Evolutionary conservation across 2,329 filamentous ascomycete species (phyloP).

Genomic region (Claviceps quebecensis): DNA sequence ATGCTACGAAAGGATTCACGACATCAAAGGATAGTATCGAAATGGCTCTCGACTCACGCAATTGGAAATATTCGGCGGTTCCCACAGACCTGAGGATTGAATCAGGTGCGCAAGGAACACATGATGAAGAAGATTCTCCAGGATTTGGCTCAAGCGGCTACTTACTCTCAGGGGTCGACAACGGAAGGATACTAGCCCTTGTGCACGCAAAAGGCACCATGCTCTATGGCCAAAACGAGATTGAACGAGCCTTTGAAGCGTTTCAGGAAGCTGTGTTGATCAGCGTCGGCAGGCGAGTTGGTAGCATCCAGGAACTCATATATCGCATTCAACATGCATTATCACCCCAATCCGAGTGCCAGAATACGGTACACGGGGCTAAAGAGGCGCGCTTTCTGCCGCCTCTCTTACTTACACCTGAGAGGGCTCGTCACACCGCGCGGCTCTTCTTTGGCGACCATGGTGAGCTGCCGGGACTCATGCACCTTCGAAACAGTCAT

Average conservation of each 20-base stretch:
- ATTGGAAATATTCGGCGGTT: background rate
- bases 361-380: constrained; percentile 5
- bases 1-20: background rate
- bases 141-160: constrained; percentile 46
- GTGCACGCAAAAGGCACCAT: constrained; percentile 98
- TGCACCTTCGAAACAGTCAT: constrained; percentile 54
- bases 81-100: background rate
- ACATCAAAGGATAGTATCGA: background rate
- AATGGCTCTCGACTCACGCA: background rate
- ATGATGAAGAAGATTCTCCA: constrained; percentile 1
- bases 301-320: constrained; percentile 66
- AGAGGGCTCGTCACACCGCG: constrained; percentile 70
- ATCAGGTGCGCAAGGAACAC: background rate
- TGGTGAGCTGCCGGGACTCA: constrained; percentile 68
- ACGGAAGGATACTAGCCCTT: constrained; percentile 82
- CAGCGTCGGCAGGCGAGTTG: constrained; percentile 56
- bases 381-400: constrained; percentile 7
- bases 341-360: constrained; percentile 19
- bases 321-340: constrained; percentile 61
- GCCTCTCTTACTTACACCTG: constrained; percentile 69
- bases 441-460: constrained; percentile 65
- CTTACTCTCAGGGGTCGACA: constrained; percentile 69
- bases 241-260: constrained; percentile 64
- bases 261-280: constrained; percentile 94
- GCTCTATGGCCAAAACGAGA: constrained; percentile 80